Base-by-base conservation (phyloP, 768 basidiomycete genomes). In the Podaxis sp. region DNA sequence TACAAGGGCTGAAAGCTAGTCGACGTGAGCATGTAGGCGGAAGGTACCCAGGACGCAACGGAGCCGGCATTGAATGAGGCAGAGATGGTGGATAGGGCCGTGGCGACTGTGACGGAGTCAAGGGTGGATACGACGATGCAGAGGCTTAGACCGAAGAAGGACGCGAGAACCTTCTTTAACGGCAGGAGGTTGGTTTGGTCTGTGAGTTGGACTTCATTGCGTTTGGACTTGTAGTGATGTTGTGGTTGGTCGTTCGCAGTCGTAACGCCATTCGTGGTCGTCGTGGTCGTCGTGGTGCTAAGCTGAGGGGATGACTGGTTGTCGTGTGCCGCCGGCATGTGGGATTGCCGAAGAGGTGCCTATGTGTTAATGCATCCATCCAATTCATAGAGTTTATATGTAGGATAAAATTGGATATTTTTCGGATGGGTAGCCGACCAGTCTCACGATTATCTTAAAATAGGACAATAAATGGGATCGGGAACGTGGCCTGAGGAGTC, bases 101-200 rank as follows among this genome's bases (percentile, higher is more conserved):
- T 91, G 0, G 88, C 87, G 8, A 90, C 84, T 53, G 90, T 86
- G 7, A 89, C 89, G 11, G 89, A 87, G 70, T 91, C 89, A 0
- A 90, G 74, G 0, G 85, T 76, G 4, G 87, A 82, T 51, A 88
- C 84, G 50, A 87, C 77, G 11, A 86, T 80, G 51, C 88, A 89
- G 0, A 85, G 73, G 0, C 85, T 77, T 12, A 91, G 77, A 5
- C 88, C 83, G 1, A 79, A 68, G 67, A 90, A 89, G 5, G 90
- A 83, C 11, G 83, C 75, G 3, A 91, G 71, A 47, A 91, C 77
- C 70, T 86, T 85, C 61, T 76, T 81, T 70, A 84, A 82, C 0
- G 89, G 89, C 4, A 91, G 78, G 12, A 90, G 79, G 68, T 92
- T 91, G 3, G 89, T 91, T 72, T 92, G 89, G 76, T 92, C 90